phyloP scores from a whole-genome alignment of 345 rosid species.

The Eucalyptus fibrosa region DNA sequence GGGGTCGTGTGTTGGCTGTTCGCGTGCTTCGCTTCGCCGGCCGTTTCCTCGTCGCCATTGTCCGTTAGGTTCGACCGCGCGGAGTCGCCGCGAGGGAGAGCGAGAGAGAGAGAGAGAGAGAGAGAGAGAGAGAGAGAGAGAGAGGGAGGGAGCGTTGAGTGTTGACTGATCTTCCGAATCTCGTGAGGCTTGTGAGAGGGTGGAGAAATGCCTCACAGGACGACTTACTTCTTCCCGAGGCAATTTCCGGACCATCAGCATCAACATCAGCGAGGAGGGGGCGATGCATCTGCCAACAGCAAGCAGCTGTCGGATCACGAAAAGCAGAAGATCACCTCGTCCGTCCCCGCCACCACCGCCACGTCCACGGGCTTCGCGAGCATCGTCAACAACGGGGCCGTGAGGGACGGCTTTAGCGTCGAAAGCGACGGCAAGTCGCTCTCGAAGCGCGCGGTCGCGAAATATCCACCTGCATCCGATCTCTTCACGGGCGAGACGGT shows the following conservation, averaged over 20 bases:
- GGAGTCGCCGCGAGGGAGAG: background rate
- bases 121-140: background rate
- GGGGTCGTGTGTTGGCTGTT: background rate
- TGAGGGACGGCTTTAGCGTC: background rate
- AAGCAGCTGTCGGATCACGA: conserved; percentile 32
- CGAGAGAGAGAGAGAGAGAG: background rate
- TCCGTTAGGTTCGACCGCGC: background rate
- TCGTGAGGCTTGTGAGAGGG: background rate
- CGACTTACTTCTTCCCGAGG: conserved; percentile 98
- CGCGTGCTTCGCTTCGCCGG: background rate
- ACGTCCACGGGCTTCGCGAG: background rate
- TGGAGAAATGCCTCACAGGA: conserved; percentile 76
- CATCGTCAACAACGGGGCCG: background rate
- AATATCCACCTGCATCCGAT: conserved; percentile 30
- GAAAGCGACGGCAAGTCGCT: conserved; percentile 21
- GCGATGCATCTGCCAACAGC: conserved; percentile 28
- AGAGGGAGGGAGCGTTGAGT: background rate
- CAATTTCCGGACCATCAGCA: conserved; percentile 65
- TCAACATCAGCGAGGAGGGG: conserved; percentile 9
- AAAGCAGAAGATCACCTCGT: conserved; percentile 11
- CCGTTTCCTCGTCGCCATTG: background rate
- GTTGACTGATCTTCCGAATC: background rate
- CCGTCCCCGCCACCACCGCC: background rate
- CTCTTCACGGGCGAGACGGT: conserved; percentile 26
- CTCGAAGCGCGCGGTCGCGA: background rate